Base-by-base conservation (phyloP, 371 early-diverging fungal species). In the Astathelohania contejeani region DNA sequence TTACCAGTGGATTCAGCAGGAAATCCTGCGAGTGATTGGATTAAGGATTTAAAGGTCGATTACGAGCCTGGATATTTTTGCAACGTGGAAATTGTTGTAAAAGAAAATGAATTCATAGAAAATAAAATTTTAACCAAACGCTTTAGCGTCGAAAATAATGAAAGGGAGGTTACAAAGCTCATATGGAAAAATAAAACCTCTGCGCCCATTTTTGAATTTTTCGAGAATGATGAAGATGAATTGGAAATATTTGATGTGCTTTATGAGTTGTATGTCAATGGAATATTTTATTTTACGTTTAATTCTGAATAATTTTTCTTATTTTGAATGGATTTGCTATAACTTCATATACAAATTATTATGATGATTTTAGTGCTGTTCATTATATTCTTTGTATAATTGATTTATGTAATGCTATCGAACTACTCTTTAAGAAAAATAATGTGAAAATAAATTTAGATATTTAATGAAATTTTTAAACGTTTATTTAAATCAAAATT, bases 251-350 rank as follows among this genome's bases (percentile, higher is more conserved):
- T 68, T 61, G 68, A 68, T 54, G 52, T 63, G 25, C 32, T 68
- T 3, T 68, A 68, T 55, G 68, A 68, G 38, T 25, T 63, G 1
- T 68, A 68, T 39, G 45, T 50, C 18, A 57, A 68, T 58, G 42
- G 39, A 0, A 35, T 40, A 35, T 63, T 37, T 48, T 68, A 52
- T 42, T 19, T 18, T 44, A 40, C 9, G 14, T 28, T 47, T 3
- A 3, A 47, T 22, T 26, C 3, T 47, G 24, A 23, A n/a, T 40
- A 6, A 12, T 32, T 4, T 4, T 32, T 32, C 14, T 32, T 7
- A 32, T 32, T 32, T 32, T 32, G 35, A 7, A 32, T 32, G 35
- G 14, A 7, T 32, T 32, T 32, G 35, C 14, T 32, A 32, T 14
- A 4, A 7, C 35, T 32, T 32, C 14, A 7, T 32, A 7, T n/a